Evolutionary conservation across 371 early-diverging fungal genomes (phyloP).

Genomic region (Apophysomyces trapeziformis): DNA sequence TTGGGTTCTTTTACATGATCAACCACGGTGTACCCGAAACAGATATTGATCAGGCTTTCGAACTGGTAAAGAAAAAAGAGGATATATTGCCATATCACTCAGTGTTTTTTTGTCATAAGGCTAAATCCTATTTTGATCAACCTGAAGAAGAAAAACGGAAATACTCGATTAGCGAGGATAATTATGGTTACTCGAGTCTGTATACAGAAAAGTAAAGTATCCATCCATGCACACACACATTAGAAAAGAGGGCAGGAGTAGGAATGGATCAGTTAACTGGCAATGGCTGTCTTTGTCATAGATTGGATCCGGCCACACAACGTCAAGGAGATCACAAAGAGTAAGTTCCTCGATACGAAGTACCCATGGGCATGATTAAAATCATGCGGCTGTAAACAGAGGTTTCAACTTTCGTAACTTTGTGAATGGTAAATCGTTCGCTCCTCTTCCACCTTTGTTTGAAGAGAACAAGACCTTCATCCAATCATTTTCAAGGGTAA

Average conservation of each 20-base stretch:
- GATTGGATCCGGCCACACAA: conserved; percentile 60
- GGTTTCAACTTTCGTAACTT: conserved; percentile 63
- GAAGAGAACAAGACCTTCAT: conserved; percentile 31
- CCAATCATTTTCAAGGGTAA: conserved; percentile 44
- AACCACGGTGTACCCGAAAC: conserved; percentile 55
- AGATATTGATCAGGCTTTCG: conserved; percentile 59
- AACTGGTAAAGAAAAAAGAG: conserved; percentile 32
- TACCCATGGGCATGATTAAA: no score
- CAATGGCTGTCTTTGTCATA: conserved; percentile 3
- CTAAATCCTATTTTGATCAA: conserved; percentile 51
- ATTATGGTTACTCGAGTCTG: conserved; percentile 50
- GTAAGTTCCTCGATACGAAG: conserved; percentile 32
- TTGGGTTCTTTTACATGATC: conserved; percentile 69
- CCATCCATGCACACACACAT: no score
- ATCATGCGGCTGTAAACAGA: conserved; percentile 25
- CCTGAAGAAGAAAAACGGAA: conserved; percentile 43
- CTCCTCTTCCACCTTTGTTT: conserved; percentile 43
- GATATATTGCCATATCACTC: neutral
- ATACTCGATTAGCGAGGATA: conserved; percentile 36
- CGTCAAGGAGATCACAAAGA: conserved; percentile 68
- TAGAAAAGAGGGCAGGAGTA: neutral
- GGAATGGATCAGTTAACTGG: neutral
- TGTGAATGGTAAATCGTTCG: conserved; percentile 43
- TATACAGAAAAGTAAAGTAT: conserved; percentile 43
- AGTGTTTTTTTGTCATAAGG: neutral